Base-by-base conservation (phyloP, 140 eudicot genomes). In the Cichorium intybus region DNA sequence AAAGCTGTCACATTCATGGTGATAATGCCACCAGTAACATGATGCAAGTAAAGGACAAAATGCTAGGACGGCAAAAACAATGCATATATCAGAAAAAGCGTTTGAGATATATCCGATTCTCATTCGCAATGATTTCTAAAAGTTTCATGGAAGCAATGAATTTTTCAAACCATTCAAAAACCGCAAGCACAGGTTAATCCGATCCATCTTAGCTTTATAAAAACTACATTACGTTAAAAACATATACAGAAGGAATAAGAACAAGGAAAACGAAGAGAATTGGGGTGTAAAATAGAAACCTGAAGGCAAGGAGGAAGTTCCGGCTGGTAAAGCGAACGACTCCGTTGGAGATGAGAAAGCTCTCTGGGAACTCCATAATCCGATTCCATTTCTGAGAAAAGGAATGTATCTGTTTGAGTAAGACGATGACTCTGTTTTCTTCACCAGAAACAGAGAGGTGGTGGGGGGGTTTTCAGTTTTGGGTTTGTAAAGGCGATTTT, bases 281-380 rank as follows among this genome's bases (percentile, higher is more conserved):
- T 3, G 35, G n/a, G 8, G 46, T 8, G 10, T 27, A 5, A 59
- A 54, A 21, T 12, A 10, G n/a, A 56, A 21, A 82, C 99, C 97
- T 93, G 86, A 68, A 93, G 97, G 57, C 99, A 93, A 16, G 99
- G 97, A 3, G 99, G 99, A 31, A 93, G 90, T 16, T 79, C 72
- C 0, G 97, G 97, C 47, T 81, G 77, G 72, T 93, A 93, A 34
- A 65, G 82, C 28, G 97, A 85, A 76, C 97, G 93, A 49, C 74
- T 79, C 72, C 81, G 80, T 29, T 93, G 99, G 24, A 85, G 80
- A 74, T 85, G 85, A 41, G 99, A 93, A 5, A 88, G 97, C 48
- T 88, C 88, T 72, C 97, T 80, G 3, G 90, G 74, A 24, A 88
- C 57, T 24, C 99, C 99, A 71, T 59, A 93, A 76, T 92, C 97